Base-by-base conservation (phyloP, 768 basidiomycete species). In the Naganishia antarctica region DNA sequence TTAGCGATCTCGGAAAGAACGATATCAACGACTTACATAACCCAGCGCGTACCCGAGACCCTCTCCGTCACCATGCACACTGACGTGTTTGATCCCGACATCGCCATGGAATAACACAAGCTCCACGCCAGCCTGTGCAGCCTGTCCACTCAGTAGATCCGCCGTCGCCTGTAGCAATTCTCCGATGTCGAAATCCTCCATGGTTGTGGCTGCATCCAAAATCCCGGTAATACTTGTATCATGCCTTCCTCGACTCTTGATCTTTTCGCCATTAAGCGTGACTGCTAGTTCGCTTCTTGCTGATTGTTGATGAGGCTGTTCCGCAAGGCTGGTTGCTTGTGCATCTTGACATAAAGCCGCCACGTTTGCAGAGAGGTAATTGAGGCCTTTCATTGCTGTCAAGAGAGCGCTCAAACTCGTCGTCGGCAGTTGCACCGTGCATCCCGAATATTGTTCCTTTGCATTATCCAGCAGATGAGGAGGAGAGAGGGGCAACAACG, bases 381-480 rank as follows among this genome's bases (percentile, higher is more conserved):
- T 94, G 68, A 97, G 83, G 69, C 87, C 89, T 79, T 91, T 91
- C 89, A 96, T 90, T 41, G 87, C 84, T 18, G 89, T 90, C 75
- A 96, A 84, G 75, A 97, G 82, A 41, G 90, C 89, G 18, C 89
- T 88, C 78, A 97, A 83, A 68, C 87, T 90, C 6, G 91, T 84
- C 0, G 89, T 89, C 11, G 92, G 93, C 46, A 96, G 84, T 40
- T 89, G 86, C 26, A 97, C 78, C 1, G 91, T 84, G 75, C 90
- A 94, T 26, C 90, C 87, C 1, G 91, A 88, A 72, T 91, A 88
- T 74, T 92, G 91, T 73, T 97, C 92, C 76, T 89, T 93, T 2
- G 88, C 86, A n/a, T 89, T 85, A 74, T 96, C 91, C 48, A 96
- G 82, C 21, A 96, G 80, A 76, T 97, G 93, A 0, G 88, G 84